These are phyloP conservation scores for Chrysopogon serrulatus DNA, from an alignment of 176 grass and related monocot species.

Conservation along the genomic window DNA sequence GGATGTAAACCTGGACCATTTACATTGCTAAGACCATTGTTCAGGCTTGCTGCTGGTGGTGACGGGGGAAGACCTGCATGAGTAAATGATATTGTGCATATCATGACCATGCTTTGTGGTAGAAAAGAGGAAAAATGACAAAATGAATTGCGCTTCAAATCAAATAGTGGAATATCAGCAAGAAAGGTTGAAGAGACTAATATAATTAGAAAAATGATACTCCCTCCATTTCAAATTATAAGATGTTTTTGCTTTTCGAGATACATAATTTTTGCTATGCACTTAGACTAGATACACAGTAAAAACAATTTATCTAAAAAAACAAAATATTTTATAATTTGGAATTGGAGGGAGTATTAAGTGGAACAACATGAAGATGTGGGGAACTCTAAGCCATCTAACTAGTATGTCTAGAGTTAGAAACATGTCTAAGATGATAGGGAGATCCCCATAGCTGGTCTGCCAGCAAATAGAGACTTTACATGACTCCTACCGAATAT, in stretches of 20 bases:
- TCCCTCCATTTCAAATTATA: no score
- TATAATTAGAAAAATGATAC: background rate
- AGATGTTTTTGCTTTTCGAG: no score
- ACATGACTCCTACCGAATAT: no score
- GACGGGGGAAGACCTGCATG: constrained; percentile 71
- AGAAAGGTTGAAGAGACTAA: constrained; percentile 15
- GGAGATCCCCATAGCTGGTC: no score
- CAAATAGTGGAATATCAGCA: constrained; percentile 1
- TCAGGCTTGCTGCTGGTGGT: constrained; percentile 51
- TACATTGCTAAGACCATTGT: constrained; percentile 52
- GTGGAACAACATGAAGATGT: background rate
- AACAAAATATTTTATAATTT: no score
- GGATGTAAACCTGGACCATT: constrained; percentile 43
- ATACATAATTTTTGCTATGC: no score
- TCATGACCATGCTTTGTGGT: background rate
- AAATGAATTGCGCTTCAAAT: background rate
- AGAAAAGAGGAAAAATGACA: constrained; percentile 11
- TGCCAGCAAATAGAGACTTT: no score
- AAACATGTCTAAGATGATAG: no score
- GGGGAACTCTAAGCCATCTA: constrained; percentile 1
- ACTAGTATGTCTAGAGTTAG: no score
- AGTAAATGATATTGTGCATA: constrained; percentile 20
- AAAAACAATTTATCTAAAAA: no score
- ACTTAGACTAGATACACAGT: no score
- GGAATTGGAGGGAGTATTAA: no score